Evolutionary conservation across 2,329 filamentous ascomycete genomes (phyloP), one percentile per base, ranked within the genome.

Genomic region (Paecilomyces sp.): DNA sequence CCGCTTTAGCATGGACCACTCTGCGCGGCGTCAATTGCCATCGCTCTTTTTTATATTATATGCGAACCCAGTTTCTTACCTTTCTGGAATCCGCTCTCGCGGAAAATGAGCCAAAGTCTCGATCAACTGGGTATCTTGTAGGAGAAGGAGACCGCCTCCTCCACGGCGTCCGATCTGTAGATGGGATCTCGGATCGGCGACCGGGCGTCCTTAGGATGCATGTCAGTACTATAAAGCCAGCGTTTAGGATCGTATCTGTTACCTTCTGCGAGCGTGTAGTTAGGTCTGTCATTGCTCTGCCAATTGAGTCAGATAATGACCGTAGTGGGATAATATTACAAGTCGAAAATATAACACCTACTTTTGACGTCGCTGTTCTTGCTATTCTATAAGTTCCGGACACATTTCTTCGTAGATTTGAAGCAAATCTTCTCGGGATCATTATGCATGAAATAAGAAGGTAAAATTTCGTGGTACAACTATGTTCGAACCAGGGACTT

Each of bases 81-180:
- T 74, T 68, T 86, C 85, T 0, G 85, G 85, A 22, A 87, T 87
- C 24, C 85, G 74, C 70, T 87, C 84, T 6, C 84, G 79, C 60
- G 83, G 80, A 66, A 87, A 87, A 66, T 87, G 84, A 1, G 85
- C 80, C 0, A 87, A 72, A 0, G 82, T 80, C 62, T 87, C 83
- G 59, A 87, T 81, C n/a, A 87, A 67, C 56, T 85, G 83, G n/a
- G 83, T 85, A 65, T 86, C 83, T 61, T 82, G 78, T 0, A 86
- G 72, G 1, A 81, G 71, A 1, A 76, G 73, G 3, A 82, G 71
- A 7, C 79, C 78, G n/a, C 70, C 70, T 8, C 65, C 58, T 6
- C 36, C 36, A 7, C 7, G 36, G 50, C 64, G 66, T 22, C 69
- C 67, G 13, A 71, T 56, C 1, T 63, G 67, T 63, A 51, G 51